phyloP scores from a whole-genome alignment of 176 grass and related monocot species.

The Aegilops speltoides region DNA sequence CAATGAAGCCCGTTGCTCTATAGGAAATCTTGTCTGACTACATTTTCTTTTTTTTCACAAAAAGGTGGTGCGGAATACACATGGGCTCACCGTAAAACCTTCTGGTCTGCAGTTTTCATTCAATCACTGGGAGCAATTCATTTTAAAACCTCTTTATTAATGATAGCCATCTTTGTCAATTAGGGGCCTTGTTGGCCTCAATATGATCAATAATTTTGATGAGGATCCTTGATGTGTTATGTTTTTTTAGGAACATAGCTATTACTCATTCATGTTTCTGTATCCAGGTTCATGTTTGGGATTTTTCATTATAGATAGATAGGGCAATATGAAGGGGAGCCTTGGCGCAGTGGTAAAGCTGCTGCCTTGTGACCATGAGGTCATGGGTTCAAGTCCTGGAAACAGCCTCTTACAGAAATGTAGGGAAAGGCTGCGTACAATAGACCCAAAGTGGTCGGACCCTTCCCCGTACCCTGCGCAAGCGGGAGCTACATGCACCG shows the following conservation, averaged over 20 bases:
- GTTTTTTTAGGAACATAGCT: neutral
- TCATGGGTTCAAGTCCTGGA: no score
- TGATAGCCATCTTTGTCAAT: neutral
- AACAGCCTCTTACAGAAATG: no score
- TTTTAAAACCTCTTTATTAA: neutral
- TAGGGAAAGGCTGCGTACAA: no score
- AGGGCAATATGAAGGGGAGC: no score
- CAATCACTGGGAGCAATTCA: neutral
- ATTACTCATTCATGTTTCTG: no score
- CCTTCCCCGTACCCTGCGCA: no score
- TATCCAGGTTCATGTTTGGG: neutral
- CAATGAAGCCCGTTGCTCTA: neutral
- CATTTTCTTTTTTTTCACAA: neutral
- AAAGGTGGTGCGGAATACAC: slow-evolving; percentile 1
- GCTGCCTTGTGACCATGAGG: no score
- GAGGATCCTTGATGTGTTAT: neutral
- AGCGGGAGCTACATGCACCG: no score
- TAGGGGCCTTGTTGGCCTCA: slow-evolving; percentile 10
- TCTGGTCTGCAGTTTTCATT: slow-evolving; percentile 2
- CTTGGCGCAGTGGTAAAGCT: no score
- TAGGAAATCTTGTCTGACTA: neutral
- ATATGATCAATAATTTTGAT: slow-evolving; percentile 17
- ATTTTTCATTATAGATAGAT: neutral
- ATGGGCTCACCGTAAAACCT: neutral
- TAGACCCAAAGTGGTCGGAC: no score